phyloP scores from a whole-genome alignment of 228 moss, liverwort and hornwort species.

The Sphagnum fallax region DNA sequence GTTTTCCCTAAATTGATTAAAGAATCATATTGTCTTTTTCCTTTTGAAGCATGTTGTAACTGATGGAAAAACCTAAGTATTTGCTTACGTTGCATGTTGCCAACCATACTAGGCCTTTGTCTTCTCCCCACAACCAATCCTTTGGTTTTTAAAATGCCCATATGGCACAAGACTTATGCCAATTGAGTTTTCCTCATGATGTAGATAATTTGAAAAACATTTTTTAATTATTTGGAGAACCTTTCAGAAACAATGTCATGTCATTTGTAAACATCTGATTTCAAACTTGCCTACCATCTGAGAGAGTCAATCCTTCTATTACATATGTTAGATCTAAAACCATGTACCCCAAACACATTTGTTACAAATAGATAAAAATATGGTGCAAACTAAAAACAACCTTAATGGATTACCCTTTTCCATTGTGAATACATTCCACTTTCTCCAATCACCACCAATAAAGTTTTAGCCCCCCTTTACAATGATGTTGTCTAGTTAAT shows the following conservation, averaged over 20 bases:
- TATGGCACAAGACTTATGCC: not conserved
- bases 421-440: not conserved
- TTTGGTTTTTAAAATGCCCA: not conserved
- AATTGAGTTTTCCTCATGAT: not conserved
- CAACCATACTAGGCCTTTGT: not conserved
- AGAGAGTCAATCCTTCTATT: not conserved
- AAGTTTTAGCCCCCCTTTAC: not conserved
- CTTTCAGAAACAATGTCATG: not conserved
- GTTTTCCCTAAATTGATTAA: too few species aligned
- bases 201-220: not conserved
- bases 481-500: not conserved
- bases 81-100: not conserved
- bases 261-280: not conserved
- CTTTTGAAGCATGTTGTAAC: not conserved
- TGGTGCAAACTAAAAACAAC: constrained; percentile 1
- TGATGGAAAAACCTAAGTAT: not conserved
- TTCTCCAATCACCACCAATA: not conserved
- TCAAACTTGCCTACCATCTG: not conserved
- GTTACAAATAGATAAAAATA: not conserved
- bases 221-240: not conserved
- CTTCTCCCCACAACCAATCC: not conserved
- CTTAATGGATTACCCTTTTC: not conserved
- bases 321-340: not conserved
- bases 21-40: too few species aligned
- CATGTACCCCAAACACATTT: not conserved